A percentile compares a stretch with the other conserved stretches of the same genome.
Conservation (phyloP, 1,139 yeast genomes). For the Hansenula anomala region DNA sequence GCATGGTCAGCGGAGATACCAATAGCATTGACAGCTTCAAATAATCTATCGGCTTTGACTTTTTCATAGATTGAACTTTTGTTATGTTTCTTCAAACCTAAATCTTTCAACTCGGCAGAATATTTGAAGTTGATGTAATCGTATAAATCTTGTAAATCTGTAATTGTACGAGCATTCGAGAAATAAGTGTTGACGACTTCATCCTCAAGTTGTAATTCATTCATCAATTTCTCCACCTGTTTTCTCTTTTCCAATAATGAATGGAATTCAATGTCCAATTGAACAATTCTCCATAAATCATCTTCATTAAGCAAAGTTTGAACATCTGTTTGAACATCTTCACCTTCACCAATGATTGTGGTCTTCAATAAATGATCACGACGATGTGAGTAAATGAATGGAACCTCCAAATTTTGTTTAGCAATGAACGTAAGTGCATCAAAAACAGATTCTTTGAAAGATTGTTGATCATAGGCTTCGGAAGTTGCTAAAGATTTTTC, state of each 20-base stretch:
- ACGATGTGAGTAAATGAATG: conserved; percentile 95
- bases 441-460: conserved; percentile 67
- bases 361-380: conserved; percentile 76
- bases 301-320: conserved; percentile 65
- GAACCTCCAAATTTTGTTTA: conserved; percentile 81
- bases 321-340: conserved; percentile 46
- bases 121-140: conserved; percentile 82
- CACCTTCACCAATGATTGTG: conserved; percentile 42
- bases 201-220: conserved; percentile 52
- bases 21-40: conserved; percentile 62
- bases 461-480: no score
- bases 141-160: conserved; percentile 82
- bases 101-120: conserved; percentile 62
- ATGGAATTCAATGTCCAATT: conserved; percentile 84
- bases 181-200: conserved; percentile 52
- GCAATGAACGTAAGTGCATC: conserved; percentile 76
- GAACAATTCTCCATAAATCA: conserved; percentile 89
- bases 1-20: conserved; percentile 78
- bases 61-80: conserved; percentile 72
- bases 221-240: conserved; percentile 54
- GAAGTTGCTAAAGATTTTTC: conserved; percentile 47
- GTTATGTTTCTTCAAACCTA: conserved; percentile 25
- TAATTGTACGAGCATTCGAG: conserved; percentile 55
- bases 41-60: conserved; percentile 62
- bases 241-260: conserved; percentile 74